Conservation (phyloP, 2,329 filamentous ascomycete genomes). For the Penicillium sp. region DNA sequence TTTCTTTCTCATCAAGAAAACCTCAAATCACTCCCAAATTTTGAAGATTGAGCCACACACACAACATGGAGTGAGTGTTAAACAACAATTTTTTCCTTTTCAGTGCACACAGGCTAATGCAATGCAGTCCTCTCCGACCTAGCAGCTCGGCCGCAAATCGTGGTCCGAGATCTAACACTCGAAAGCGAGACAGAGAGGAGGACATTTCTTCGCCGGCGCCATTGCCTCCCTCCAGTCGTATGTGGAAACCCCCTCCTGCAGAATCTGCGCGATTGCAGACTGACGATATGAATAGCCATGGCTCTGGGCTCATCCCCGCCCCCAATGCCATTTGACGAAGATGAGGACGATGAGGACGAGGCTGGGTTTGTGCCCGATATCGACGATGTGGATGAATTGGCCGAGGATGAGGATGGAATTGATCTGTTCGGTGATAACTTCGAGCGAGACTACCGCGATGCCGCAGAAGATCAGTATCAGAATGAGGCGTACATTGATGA, state of each 20-base stretch:
- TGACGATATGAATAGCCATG: constrained; percentile 15
- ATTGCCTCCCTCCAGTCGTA: constrained; percentile 58
- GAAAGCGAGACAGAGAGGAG: constrained; percentile 63
- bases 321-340: constrained; percentile 47
- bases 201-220: constrained; percentile 56
- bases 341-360: constrained; percentile 48
- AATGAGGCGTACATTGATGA: constrained; percentile 58
- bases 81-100: constrained; percentile 2
- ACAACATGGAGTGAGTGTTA: constrained; percentile 31
- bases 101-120: constrained; percentile 9
- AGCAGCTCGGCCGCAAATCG: constrained; percentile 81
- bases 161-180: constrained; percentile 53
- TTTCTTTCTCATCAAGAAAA: not conserved
- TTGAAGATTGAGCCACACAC: constrained; percentile 9
- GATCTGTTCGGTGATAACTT: constrained; percentile 65
- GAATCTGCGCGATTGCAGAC: constrained; percentile 5
- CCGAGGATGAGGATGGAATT: constrained; percentile 65
- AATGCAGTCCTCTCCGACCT: constrained; percentile 59
- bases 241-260: constrained; percentile 34
- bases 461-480: constrained; percentile 50
- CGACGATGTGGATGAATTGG: constrained; percentile 63
- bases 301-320: constrained; percentile 54
- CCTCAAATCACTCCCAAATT: constrained; percentile 2
- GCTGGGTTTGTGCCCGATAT: constrained; percentile 59
- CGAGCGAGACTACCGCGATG: constrained; percentile 55